Evolutionary conservation across 495 filamentous ascomycete genomes (phyloP), one percentile per base, ranked within the genome.

Genomic region (Xylaria venustula): DNA sequence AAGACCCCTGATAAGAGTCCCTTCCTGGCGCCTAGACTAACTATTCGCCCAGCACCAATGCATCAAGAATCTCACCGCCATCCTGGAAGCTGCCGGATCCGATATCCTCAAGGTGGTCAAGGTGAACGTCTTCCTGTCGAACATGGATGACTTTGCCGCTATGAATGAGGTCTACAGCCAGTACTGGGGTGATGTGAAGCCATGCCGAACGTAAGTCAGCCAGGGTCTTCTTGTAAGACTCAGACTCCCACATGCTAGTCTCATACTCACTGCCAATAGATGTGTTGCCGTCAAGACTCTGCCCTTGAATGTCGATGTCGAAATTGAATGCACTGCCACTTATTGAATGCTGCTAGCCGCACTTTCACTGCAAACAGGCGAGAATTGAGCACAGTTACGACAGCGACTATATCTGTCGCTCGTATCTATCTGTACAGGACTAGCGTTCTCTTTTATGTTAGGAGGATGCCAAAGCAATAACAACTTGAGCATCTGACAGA

Each of bases 81-180:
- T 91, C 28, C 82, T 91, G 44, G 77, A 84, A 58, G 88, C 83
- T 34, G 84, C 87, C 1, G 85, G 85, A 7, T 84, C 83, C 42
- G 74, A 75, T 40, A 73, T 90, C 51, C 76, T 77, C 58, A 87
- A 87, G 63, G 87, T 90, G 12, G 80, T 91, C 51, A 88, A 90
- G 71, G 83, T 85, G 63, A 88, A 84, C 61, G 83, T 90, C 46
- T 91, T 89, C 71, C 67, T 91, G 41, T 81, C 83, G 6, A 80
- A 80, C 56, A 90, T 91, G 87, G 82, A 83, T 53, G 81, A 89
- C 65, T 90, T 90, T 58, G 80, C 78, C 11, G 82, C 84, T 45
- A 90, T 94, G 87, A 93, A 93, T 72, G 78, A 76, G 44, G 81
- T 84, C 47, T 93, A 93, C 67, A 87, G 87, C 75, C 87, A 86